Conservation (phyloP, 1,139 yeast genomes). For the Lodderomyces oxycetoniae region DNA sequence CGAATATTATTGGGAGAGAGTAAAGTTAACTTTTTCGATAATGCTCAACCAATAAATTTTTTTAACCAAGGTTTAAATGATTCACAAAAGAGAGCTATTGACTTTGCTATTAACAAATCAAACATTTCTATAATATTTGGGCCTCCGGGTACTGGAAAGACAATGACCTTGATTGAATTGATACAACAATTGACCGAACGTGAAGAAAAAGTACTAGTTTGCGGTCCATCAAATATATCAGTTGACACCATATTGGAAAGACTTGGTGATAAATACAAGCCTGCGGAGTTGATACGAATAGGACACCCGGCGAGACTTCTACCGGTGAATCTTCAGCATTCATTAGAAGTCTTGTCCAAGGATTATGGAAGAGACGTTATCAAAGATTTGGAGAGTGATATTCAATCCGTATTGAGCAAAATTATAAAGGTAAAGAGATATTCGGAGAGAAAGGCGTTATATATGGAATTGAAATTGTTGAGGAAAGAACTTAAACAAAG, state of each 20-base stretch:
- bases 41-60: constrained; percentile 20
- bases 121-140: constrained; percentile 46
- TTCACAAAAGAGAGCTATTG: constrained; percentile 54
- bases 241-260: constrained; percentile 90
- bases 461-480: constrained; percentile 63
- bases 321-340: constrained; percentile 59
- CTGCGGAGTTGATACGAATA: constrained; percentile 56
- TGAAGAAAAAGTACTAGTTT: constrained; percentile 68
- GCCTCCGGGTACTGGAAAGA: constrained; percentile 55
- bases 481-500: constrained; percentile 65
- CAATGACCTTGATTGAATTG: constrained; percentile 81
- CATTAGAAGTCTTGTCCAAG: constrained; percentile 70
- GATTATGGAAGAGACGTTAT: constrained; percentile 49
- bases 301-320: constrained; percentile 93
- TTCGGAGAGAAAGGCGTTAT: constrained; percentile 60
- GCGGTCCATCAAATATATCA: constrained; percentile 95
- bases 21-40: constrained; percentile 6
- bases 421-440: constrained; percentile 64
- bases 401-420: constrained; percentile 52
- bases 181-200: constrained; percentile 67
- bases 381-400: constrained; percentile 66
- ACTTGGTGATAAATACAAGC: constrained; percentile 35
- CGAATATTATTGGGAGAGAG: constrained; percentile 44
- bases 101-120: constrained; percentile 36
- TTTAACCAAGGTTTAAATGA: constrained; percentile 54